Percentiles rank a stretch among this genome's conserved stretches.
These are phyloP conservation scores for Hypoxylon sp. DNA, from an alignment of 2,329 filamentous ascomycete species.

Conservation along the genomic window DNA sequence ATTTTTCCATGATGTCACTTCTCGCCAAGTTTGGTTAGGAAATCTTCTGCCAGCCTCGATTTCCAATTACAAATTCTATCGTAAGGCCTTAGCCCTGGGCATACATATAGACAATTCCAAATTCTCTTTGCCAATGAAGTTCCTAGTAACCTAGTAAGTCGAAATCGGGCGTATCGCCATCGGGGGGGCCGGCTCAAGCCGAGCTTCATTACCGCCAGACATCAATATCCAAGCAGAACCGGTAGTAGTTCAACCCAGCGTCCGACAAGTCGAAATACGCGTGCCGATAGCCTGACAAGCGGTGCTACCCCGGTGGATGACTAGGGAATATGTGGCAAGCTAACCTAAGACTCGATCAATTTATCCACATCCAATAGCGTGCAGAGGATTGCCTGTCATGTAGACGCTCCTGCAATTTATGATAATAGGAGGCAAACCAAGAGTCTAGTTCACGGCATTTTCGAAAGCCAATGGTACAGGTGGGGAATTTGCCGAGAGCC, in stretches of 20 bases:
- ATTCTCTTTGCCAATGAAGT: conserved; percentile 5
- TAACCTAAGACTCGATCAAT: conserved; percentile 13
- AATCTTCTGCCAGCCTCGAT: too few relatives aligned
- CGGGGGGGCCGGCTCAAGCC: not conserved
- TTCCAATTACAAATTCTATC: too few relatives aligned
- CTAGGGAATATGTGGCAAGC: conserved; percentile 1
- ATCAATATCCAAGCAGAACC: conserved; percentile 4
- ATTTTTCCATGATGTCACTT: too few relatives aligned
- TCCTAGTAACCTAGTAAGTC: not conserved
- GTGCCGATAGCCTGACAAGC: conserved; percentile 1
- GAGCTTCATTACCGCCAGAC: conserved; percentile 1
- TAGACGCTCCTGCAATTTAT: conserved; percentile 15
- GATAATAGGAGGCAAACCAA: conserved; percentile 12
- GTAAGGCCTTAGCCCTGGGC: not conserved
- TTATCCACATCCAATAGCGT: conserved; percentile 25
- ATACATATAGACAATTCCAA: not conserved
- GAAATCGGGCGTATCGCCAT: conserved; percentile 1
- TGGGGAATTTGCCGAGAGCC: conserved; percentile 22
- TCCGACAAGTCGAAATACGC: conserved; percentile 5
- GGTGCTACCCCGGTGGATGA: conserved; percentile 5
- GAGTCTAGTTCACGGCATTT: conserved; percentile 22
- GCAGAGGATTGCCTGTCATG: conserved; percentile 2
- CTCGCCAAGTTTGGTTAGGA: too few relatives aligned
- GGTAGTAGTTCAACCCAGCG: conserved; percentile 12
- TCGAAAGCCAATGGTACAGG: conserved; percentile 17